Evolutionary conservation across 768 basidiomycete species (phyloP).

Genomic region (Amanita thiersii): DNA sequence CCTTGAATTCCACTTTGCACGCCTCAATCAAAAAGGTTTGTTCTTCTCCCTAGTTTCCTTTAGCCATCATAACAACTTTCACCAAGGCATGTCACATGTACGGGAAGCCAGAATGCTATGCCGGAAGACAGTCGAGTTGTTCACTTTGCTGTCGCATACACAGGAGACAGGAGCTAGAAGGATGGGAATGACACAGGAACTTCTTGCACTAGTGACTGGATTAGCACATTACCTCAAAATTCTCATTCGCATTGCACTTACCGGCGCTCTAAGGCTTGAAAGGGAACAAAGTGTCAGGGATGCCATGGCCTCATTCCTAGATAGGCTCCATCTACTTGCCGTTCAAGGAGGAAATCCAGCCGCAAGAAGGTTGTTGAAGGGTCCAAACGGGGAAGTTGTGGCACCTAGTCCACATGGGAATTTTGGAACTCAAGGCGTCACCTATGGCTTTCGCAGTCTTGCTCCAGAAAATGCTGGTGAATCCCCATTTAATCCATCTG

Average conservation of each 20-base stretch:
- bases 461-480: conserved; percentile 90
- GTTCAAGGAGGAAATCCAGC: conserved; percentile 77
- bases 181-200: conserved; percentile 95
- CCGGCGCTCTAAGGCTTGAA: conserved; percentile 92
- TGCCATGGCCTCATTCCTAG: conserved; percentile 85
- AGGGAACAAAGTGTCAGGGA: conserved; percentile 77
- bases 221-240: conserved; percentile 99
- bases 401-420: conserved; percentile 39
- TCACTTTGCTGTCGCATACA: conserved; percentile 91
- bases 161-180: conserved; percentile 86
- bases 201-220: conserved; percentile 96
- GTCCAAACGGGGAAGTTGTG: conserved; percentile 58
- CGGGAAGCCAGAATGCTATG: conserved; percentile 98
- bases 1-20: conserved; percentile 80
- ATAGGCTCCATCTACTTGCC: conserved; percentile 87
- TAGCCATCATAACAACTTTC: neutral
- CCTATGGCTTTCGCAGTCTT: conserved; percentile 88
- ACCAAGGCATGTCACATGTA: conserved; percentile 93
- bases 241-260: conserved; percentile 94
- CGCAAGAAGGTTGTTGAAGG: conserved; percentile 68
- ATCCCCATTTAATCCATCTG: conserved; percentile 52
- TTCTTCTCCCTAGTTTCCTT: conserved; percentile 9
- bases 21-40: conserved; percentile 78
- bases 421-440: conserved; percentile 76
- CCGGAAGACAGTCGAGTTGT: conserved; percentile 97